Base-by-base conservation (phyloP, 768 basidiomycete species). In the Lenzites betulinus region DNA sequence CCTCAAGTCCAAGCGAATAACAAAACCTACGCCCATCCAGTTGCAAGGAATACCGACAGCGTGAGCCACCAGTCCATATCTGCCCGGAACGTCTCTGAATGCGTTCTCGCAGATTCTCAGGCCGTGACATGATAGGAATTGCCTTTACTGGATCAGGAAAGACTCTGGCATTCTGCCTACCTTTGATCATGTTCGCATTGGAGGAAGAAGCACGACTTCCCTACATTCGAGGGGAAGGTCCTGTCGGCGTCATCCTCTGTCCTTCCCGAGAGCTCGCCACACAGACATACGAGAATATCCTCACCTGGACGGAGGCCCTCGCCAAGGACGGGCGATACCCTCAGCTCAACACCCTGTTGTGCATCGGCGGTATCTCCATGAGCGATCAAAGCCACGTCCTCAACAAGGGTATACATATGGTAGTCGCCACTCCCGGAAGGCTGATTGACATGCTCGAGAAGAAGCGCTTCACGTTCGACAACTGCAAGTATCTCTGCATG, bases 131-230 rank as follows among this genome's bases (percentile, higher is more conserved):
- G 78, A 99, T 98, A 64, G 97, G 97, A 20, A 98, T 99, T 64
- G 97, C 97, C 3, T 98, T 98, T 76, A 99, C 97, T 25, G 97
- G 97, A 39, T 98, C 96, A 0, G 97, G 97, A 16, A 99, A 99
- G 77, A 99, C 97, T 0, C 84, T 99, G n/a, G 89, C 95, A 0
- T 99, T 99, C 76, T 96, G 94, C 65, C 79, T 99, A n/a, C 97
- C 97, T 2, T 79, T 98, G 25, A 95, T 98, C 66, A 98, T 99
- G 97, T 79, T 92, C 66, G 90, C 95, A 1, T 80, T 96, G 16
- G 96, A 98, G 77, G 94, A 96, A 73, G 97, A 98, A 75, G 81
- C 79, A 59, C 94, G 92, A 65, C 75, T 98, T 36, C 91, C 96
- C 0, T 93, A 98, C 73, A 77, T 90, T 28, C 86, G 90, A 55